A percentile compares a stretch with the other conserved stretches of the same genome.
Conservation (phyloP, 257 asterid genomes). For the Cinchona pubescens region DNA sequence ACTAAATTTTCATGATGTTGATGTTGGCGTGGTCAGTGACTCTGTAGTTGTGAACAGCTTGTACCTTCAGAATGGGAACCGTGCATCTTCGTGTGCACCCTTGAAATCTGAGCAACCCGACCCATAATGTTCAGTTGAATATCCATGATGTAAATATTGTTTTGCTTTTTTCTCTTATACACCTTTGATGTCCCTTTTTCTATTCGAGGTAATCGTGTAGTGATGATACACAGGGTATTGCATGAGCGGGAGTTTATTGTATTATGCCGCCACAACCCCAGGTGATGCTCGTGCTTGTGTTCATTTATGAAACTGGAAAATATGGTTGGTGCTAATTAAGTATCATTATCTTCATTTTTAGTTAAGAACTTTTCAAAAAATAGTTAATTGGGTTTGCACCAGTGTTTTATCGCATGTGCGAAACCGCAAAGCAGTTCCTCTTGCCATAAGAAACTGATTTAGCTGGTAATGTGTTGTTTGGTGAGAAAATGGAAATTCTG, state of each 20-base stretch:
- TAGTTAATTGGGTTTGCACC: background rate
- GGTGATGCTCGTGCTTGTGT: constrained; percentile 11
- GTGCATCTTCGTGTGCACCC: constrained; percentile 32
- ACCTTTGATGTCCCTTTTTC: constrained; percentile 2
- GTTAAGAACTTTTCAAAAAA: background rate
- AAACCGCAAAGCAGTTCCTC: too few relatives aligned
- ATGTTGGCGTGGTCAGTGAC: constrained; percentile 86
- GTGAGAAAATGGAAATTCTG: too few relatives aligned
- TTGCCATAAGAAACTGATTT: too few relatives aligned
- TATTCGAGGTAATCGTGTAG: constrained; percentile 32
- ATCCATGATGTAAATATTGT: constrained; percentile 41
- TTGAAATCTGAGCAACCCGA: constrained; percentile 78
- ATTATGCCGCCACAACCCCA: constrained; percentile 67
- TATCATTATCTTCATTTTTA: background rate
- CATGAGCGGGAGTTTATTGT: constrained; percentile 54
- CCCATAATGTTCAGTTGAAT: constrained; percentile 21
- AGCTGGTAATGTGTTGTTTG: too few relatives aligned
- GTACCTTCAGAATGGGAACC: constrained; percentile 53
- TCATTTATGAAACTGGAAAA: constrained; percentile 14
- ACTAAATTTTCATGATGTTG: constrained; percentile 76
- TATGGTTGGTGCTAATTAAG: background rate
- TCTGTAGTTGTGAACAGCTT: constrained; percentile 78
- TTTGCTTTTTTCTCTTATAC: constrained; percentile 6
- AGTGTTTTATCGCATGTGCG: too few relatives aligned
- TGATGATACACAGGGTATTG: constrained; percentile 40